phyloP scores from a whole-genome alignment of 2,329 filamentous ascomycete genomes.

The Diaporthe sp. region DNA sequence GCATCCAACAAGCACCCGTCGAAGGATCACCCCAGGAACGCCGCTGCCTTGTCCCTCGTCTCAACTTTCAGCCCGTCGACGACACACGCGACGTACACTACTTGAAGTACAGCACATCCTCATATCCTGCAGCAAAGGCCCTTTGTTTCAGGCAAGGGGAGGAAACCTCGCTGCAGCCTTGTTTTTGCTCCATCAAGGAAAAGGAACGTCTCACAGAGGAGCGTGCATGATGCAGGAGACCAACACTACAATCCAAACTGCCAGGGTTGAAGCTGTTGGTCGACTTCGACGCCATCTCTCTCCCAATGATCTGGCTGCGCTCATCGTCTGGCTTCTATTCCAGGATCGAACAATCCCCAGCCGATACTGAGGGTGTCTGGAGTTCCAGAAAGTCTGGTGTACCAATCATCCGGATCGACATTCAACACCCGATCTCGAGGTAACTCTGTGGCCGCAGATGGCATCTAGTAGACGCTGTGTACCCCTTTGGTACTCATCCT shows the following conservation, averaged over 20 bases:
- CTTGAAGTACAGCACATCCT: too few relatives aligned
- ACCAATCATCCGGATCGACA: background rate
- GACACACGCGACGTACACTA: too few relatives aligned
- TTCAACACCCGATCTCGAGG: background rate
- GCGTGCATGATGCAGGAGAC: background rate
- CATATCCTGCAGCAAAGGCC: too few relatives aligned
- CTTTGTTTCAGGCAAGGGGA: background rate
- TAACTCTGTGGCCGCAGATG: background rate
- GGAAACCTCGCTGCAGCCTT: background rate
- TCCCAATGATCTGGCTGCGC: too few relatives aligned
- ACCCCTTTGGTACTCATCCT: background rate
- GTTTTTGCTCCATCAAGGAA: background rate
- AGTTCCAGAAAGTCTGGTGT: background rate
- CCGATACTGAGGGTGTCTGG: background rate
- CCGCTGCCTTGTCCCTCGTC: constrained; percentile 8
- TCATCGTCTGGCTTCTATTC: too few relatives aligned
- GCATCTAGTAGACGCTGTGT: background rate
- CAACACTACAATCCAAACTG: background rate
- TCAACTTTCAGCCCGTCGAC: constrained; percentile 3
- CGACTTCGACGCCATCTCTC: background rate
- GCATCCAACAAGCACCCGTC: background rate
- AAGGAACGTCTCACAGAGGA: background rate
- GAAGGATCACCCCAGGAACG: constrained; percentile 10
- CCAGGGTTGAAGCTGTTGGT: background rate
- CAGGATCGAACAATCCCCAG: too few relatives aligned